phyloP scores from a whole-genome alignment of 441 rosid genomes.

The Melastoma candidum region DNA sequence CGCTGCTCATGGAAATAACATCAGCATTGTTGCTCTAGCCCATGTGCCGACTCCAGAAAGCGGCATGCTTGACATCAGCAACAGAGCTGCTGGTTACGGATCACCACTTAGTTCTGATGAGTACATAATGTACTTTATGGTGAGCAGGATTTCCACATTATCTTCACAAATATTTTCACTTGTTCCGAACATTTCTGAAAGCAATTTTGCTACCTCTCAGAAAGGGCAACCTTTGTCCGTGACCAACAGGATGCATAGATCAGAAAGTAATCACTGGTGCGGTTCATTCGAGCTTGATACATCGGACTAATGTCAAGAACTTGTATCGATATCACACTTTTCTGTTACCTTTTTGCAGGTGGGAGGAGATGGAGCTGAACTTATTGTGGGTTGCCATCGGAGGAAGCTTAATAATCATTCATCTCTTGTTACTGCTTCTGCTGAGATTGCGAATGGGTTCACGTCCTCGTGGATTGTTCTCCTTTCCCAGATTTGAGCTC shows the following conservation, averaged over 20 bases:
- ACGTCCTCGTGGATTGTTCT: constrained; percentile 27
- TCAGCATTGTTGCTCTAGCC: not conserved
- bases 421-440: constrained; percentile 21
- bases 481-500: constrained; percentile 39
- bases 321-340: no score
- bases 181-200: not conserved
- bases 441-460: constrained; percentile 35
- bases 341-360: constrained; percentile 21
- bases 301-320: no score
- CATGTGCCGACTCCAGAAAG: constrained; percentile 16
- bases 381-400: constrained; percentile 47
- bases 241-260: constrained; percentile 29
- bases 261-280: constrained; percentile 40
- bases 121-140: constrained; percentile 14
- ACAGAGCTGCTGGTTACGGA: constrained; percentile 30
- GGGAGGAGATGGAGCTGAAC: constrained; percentile 46
- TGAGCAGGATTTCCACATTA: no score
- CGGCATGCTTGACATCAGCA: constrained; percentile 24
- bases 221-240: constrained; percentile 55
- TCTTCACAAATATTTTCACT: not conserved
- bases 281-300: no score
- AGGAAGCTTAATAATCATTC: constrained; percentile 28
- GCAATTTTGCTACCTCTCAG: constrained; percentile 22
- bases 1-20: no score
- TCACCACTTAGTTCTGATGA: constrained; percentile 39